A percentile compares a stretch with the other conserved stretches of the same genome.
phyloP scores from a whole-genome alignment of 1,139 yeast genomes.

The Taiozyma onychis region DNA sequence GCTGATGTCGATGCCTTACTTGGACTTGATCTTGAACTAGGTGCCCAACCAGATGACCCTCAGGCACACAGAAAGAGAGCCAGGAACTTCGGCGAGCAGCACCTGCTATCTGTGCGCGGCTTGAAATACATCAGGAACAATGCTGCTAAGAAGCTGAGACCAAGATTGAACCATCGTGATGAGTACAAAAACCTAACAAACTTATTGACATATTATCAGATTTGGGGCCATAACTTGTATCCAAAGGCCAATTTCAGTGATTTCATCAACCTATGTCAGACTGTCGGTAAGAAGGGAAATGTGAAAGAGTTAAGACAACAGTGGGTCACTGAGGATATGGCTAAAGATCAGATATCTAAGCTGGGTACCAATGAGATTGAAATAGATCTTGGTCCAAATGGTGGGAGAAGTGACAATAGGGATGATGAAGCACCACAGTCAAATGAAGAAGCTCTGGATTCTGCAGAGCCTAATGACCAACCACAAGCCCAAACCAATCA shows the following conservation, averaged over 20 bases:
- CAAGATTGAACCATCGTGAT: slow-evolving; percentile 31
- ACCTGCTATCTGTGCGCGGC: slow-evolving; percentile 44
- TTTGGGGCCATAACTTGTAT: slow-evolving; percentile 80
- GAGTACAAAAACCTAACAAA: slow-evolving; percentile 38
- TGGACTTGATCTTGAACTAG: slow-evolving; percentile 14
- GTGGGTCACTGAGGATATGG: slow-evolving; percentile 15
- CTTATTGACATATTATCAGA: slow-evolving; percentile 62
- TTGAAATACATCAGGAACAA: slow-evolving; percentile 41
- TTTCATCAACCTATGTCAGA: slow-evolving; percentile 30
- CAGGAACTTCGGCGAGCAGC: slow-evolving; percentile 42
- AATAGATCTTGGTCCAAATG: neutral
- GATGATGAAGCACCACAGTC: neutral
- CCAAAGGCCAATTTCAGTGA: slow-evolving; percentile 77
- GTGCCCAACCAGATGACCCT: neutral
- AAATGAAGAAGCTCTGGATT: neutral
- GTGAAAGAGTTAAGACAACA: slow-evolving; percentile 11
- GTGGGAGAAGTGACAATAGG: neutral
- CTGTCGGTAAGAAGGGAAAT: slow-evolving; percentile 9
- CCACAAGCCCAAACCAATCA: neutral
- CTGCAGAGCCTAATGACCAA: neutral
- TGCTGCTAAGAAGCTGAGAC: slow-evolving; percentile 32
- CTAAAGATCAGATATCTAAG: neutral
- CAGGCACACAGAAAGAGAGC: neutral
- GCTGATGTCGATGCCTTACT: slow-evolving; percentile 12
- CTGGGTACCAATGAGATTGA: neutral